phyloP scores from a whole-genome alignment of 441 rosid species.

The Iberis amara region DNA sequence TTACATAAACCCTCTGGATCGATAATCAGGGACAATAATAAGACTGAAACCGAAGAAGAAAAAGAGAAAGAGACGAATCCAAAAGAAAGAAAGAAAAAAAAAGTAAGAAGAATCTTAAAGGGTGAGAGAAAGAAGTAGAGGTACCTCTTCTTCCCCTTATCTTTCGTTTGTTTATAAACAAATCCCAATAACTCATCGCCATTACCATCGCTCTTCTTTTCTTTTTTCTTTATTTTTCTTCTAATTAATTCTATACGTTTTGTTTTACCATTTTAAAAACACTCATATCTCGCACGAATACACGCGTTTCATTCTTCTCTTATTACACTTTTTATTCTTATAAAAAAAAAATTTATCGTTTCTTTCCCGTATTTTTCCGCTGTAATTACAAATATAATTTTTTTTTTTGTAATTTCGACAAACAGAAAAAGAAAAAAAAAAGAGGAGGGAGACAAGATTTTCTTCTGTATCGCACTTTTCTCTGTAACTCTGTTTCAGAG shows the following conservation, averaged over 20 bases:
- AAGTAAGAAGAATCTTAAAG: constrained; percentile 1
- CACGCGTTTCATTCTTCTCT: too few relatives aligned
- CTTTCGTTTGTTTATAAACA: constrained; percentile 28
- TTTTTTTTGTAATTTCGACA: too few relatives aligned
- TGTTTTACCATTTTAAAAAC: too few relatives aligned
- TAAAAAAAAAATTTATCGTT: too few relatives aligned
- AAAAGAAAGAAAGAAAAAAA: neutral
- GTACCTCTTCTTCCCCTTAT: constrained; percentile 27
- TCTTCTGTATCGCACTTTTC: neutral
- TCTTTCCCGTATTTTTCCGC: too few relatives aligned
- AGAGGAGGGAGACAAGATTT: too few relatives aligned
- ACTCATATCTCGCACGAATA: too few relatives aligned
- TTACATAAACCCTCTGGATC: constrained; percentile 22
- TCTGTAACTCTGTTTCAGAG: neutral
- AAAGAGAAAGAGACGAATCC: constrained; percentile 4
- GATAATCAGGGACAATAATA: constrained; percentile 1
- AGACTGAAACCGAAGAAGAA: constrained; percentile 1
- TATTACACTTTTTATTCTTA: too few relatives aligned
- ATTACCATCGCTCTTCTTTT: constrained; percentile 19
- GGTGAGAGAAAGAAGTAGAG: constrained; percentile 15
- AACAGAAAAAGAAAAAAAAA: too few relatives aligned
- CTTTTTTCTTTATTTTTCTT: too few relatives aligned
- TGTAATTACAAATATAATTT: too few relatives aligned
- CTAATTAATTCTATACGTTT: too few relatives aligned
- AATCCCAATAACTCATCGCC: constrained; percentile 29